A percentile compares a stretch with the other conserved stretches of the same genome.
These are phyloP conservation scores for Lolium rigidum DNA, from an alignment of 176 grass and related monocot genomes.

Conservation along the genomic window DNA sequence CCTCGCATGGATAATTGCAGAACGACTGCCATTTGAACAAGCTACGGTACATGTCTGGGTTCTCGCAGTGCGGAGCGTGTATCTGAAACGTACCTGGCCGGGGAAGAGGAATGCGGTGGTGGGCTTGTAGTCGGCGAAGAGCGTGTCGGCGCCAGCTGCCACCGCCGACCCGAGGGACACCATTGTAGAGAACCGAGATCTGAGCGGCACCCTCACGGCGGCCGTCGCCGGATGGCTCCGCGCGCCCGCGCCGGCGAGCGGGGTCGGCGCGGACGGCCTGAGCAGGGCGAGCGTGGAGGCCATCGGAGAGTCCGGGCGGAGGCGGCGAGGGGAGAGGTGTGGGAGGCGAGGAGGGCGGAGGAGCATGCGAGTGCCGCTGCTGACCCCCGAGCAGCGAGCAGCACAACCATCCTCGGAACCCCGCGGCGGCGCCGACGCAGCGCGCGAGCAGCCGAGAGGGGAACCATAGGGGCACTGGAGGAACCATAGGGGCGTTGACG, in stretches of 20 bases:
- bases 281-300: conserved; percentile 71
- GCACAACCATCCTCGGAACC: too few species aligned
- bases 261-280: conserved; percentile 63
- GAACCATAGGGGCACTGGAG: too few species aligned
- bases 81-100: conserved; percentile 66
- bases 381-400: too few species aligned
- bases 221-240: conserved; percentile 7
- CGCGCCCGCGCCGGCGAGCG: conserved; percentile 33
- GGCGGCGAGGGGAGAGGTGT: conserved; percentile 3
- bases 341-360: conserved; percentile 30
- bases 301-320: conserved; percentile 42
- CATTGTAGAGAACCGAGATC: conserved; percentile 66
- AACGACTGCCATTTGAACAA: neutral
- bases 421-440: too few species aligned
- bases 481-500: too few species aligned
- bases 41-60: neutral
- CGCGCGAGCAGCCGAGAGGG: too few species aligned
- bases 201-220: conserved; percentile 49
- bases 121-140: conserved; percentile 86
- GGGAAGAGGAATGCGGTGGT: conserved; percentile 90
- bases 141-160: conserved; percentile 51
- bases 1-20: neutral
- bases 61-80: too few species aligned
- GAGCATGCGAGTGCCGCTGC: conserved; percentile 48
- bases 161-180: conserved; percentile 65